phyloP scores from a whole-genome alignment of 1,139 yeast species.

The Debaryomyces psychrophilus region DNA sequence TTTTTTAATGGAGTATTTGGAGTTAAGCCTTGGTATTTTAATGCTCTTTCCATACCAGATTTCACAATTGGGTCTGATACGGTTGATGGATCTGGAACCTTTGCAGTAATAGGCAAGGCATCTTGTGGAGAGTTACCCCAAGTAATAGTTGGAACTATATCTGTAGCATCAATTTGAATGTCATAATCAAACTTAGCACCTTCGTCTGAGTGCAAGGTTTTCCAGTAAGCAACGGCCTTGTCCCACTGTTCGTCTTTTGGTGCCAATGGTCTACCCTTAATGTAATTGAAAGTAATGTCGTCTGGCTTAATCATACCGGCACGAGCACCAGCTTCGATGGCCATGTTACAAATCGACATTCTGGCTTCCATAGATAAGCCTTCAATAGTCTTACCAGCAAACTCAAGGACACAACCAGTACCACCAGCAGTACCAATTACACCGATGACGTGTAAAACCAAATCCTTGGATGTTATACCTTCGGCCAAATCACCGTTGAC shows the following conservation, averaged over 20 bases:
- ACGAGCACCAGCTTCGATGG: conserved; percentile 98
- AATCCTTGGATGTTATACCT: conserved; percentile 94
- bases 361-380: conserved; percentile 95
- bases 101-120: conserved; percentile 89
- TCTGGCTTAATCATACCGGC: conserved; percentile 99
- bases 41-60: conserved; percentile 87
- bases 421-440: conserved; percentile 99
- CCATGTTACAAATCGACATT: conserved; percentile 99
- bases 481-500: conserved; percentile 81
- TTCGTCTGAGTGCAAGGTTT: conserved; percentile 79
- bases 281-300: conserved; percentile 79
- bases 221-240: conserved; percentile 91
- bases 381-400: conserved; percentile 93
- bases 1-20: conserved; percentile 81
- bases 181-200: conserved; percentile 89
- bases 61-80: conserved; percentile 74
- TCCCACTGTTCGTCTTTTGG: conserved; percentile 95
- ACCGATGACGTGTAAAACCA: conserved; percentile 92
- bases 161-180: conserved; percentile 77
- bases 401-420: conserved; percentile 95
- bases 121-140: conserved; percentile 99
- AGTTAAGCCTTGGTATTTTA: conserved; percentile 85
- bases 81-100: conserved; percentile 84
- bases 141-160: conserved; percentile 92
- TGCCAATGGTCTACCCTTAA: conserved; percentile 92